These are phyloP conservation scores for Ceratobasidium sp. DNA, from an alignment of 1,284 basidiomycete species.

Conservation along the genomic window DNA sequence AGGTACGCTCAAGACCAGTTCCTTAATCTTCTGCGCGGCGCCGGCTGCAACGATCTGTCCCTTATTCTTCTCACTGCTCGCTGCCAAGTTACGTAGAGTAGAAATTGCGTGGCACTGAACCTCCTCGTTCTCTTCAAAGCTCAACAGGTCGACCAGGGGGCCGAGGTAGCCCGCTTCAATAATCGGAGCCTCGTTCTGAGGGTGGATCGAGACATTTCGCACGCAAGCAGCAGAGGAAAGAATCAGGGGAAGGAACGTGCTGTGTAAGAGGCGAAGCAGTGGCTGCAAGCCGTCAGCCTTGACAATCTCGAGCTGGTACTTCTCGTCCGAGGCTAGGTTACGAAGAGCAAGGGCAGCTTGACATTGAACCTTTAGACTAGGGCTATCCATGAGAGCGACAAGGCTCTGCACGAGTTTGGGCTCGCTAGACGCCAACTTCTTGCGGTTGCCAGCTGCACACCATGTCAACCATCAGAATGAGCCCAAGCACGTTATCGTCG, in stretches of 20 bases:
- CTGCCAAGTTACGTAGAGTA: conserved; percentile 95
- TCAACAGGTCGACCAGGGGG: conserved; percentile 94
- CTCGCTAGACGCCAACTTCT: conserved; percentile 95
- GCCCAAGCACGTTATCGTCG: conserved; percentile 4
- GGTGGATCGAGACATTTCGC: conserved; percentile 98
- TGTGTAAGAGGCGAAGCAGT: conserved; percentile 93
- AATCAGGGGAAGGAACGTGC: conserved; percentile 98
- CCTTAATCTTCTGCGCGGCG: conserved; percentile 98
- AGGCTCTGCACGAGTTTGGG: conserved; percentile 95
- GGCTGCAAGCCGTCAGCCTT: conserved; percentile 94
- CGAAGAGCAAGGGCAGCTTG: conserved; percentile 96
- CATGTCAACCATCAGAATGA: conserved; percentile 28
- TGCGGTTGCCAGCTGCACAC: conserved; percentile 81
- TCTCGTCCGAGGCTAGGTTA: conserved; percentile 98
- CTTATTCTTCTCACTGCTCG: conserved; percentile 98
- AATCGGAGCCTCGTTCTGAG: conserved; percentile 98
- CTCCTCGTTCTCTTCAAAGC: conserved; percentile 99
- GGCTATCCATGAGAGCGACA: conserved; percentile 96
- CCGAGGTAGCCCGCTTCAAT: conserved; percentile 98
- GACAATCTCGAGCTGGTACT: conserved; percentile 99
- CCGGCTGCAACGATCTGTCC: conserved; percentile 98
- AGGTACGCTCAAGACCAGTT: conserved; percentile 94
- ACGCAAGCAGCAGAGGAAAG: conserved; percentile 99
- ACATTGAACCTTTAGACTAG: conserved; percentile 98
- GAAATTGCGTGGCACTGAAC: conserved; percentile 99